Percentiles rank a stretch among this genome's conserved stretches.
Conservation (phyloP, 139 green algal genomes). For the Asterochloris sp. region DNA sequence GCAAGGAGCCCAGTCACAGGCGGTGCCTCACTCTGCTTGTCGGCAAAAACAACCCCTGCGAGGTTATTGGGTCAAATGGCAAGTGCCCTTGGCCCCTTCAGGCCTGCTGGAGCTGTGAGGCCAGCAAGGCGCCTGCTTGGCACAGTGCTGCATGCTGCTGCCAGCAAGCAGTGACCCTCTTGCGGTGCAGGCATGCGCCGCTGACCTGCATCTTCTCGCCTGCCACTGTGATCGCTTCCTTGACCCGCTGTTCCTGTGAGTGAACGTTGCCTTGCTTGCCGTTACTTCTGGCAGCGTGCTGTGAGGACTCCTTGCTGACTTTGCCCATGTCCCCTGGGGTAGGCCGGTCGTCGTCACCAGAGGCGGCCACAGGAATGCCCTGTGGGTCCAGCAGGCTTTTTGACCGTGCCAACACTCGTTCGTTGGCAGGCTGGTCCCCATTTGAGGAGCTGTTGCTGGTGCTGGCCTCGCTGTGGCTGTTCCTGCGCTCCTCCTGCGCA, state of each 20-base stretch:
- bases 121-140: neutral
- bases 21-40: neutral
- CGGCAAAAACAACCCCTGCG: neutral
- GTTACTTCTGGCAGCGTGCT: neutral
- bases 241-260: neutral
- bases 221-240: conserved; percentile 2
- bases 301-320: neutral
- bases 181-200: too few species aligned
- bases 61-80: neutral
- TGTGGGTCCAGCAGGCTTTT: neutral
- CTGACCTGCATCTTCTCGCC: conserved; percentile 1
- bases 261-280: neutral
- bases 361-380: too few species aligned
- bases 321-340: neutral
- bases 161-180: neutral
- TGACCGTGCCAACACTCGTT: neutral
- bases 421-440: neutral
- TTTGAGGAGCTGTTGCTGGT: too few species aligned
- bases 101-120: neutral
- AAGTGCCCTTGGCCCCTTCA: neutral
- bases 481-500: too few species aligned
- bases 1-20: too few species aligned
- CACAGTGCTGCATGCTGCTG: neutral
- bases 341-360: neutral
- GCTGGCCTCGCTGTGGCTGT: too few species aligned